Evolutionary conservation across 78 protist species (phyloP).

Genomic region (Creolimax fragrantissima): DNA sequence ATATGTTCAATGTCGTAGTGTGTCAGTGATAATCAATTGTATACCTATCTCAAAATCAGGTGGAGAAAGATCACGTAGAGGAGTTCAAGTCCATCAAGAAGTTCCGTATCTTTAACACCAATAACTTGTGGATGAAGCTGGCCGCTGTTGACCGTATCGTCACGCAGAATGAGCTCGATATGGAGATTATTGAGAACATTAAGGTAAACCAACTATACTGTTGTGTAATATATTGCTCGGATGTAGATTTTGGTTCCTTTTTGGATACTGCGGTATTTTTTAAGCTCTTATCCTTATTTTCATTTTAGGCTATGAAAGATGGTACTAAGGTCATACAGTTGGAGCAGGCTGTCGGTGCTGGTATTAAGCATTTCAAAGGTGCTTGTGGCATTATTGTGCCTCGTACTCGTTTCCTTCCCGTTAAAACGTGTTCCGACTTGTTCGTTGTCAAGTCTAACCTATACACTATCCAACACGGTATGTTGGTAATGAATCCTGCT

Average conservation of each 20-base stretch:
- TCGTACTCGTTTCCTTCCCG: constrained; percentile 93
- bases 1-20: no score
- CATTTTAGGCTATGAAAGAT: constrained; percentile 13
- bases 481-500: constrained; percentile 48
- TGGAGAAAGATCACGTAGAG: constrained; percentile 64
- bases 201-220: constrained; percentile 51
- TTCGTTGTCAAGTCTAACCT: constrained; percentile 79
- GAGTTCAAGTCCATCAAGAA: constrained; percentile 85
- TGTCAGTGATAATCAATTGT: no score
- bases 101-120: constrained; percentile 94
- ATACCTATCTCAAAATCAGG: no score
- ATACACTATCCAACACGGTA: constrained; percentile 56
- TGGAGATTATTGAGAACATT: constrained; percentile 84
- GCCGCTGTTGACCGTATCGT: constrained; percentile 58
- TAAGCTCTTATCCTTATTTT: background rate
- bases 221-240: background rate
- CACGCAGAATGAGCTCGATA: constrained; percentile 27
- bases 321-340: constrained; percentile 83
- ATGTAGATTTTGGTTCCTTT: background rate
- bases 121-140: constrained; percentile 90
- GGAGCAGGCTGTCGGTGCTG: constrained; percentile 94
- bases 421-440: constrained; percentile 79
- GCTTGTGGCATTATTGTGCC: constrained; percentile 82
- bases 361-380: constrained; percentile 71
- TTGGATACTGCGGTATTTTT: background rate